Conservation (phyloP, 352 stramenopile species). For the Globisporangium sylvaticum region DNA sequence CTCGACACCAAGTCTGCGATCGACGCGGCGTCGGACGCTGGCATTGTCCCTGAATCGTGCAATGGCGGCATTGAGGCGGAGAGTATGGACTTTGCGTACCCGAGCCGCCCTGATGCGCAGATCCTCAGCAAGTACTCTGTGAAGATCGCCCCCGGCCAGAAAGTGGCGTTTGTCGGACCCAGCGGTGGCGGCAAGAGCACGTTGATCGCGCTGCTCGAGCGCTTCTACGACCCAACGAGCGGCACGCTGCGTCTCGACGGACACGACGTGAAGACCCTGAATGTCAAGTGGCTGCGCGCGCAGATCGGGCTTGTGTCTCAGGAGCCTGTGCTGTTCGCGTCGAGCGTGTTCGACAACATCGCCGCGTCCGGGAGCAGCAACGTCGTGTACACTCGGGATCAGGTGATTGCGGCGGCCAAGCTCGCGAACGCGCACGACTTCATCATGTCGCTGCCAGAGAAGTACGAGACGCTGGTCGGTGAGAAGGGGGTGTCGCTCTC, state of each 20-base stretch:
- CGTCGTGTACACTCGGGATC: neutral
- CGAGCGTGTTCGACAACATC: neutral
- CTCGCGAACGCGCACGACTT: constrained; percentile 40
- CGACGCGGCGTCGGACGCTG: constrained; percentile 31
- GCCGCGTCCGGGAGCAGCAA: neutral
- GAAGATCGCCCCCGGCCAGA: constrained; percentile 24
- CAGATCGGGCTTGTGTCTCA: neutral
- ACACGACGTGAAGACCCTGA: neutral
- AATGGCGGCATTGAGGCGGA: constrained; percentile 34
- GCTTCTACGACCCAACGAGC: constrained; percentile 10
- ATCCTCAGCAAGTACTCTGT: constrained; percentile 28
- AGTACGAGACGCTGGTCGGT: constrained; percentile 75
- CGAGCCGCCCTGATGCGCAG: constrained; percentile 35
- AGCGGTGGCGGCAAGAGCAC: constrained; percentile 12
- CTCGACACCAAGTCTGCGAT: constrained; percentile 47
- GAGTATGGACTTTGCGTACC: constrained; percentile 67
- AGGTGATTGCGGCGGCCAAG: constrained; percentile 23
- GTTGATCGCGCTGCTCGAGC: constrained; percentile 7
- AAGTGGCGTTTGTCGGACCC: constrained; percentile 12
- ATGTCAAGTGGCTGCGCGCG: neutral
- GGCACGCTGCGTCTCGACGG: neutral
- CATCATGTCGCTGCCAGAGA: constrained; percentile 78
- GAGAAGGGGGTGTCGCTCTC: constrained; percentile 32
- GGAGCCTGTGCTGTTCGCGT: neutral
- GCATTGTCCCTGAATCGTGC: constrained; percentile 19